Conservation (phyloP, 2,329 filamentous ascomycete genomes). For the Fusarium avenaceum region DNA sequence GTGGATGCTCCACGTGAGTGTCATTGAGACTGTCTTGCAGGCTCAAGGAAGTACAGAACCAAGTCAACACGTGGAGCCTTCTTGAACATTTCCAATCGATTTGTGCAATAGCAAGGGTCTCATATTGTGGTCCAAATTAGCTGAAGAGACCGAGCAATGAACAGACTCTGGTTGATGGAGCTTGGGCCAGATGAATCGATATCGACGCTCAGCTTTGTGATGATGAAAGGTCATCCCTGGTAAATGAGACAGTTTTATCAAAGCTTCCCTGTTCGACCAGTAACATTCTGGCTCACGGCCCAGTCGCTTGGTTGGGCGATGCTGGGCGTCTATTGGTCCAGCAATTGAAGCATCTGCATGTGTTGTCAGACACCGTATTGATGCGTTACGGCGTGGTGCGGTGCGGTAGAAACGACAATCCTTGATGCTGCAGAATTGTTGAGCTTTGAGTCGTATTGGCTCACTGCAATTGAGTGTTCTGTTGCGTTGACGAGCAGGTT, state of each 20-base stretch:
- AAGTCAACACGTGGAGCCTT: conserved; percentile 50
- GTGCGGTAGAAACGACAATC: conserved; percentile 34
- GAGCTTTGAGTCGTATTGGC: conserved; percentile 25
- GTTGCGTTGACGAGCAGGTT: conserved; percentile 37
- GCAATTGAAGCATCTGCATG: conserved; percentile 37
- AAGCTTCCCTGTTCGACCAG: conserved; percentile 34
- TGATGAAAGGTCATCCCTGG: not conserved
- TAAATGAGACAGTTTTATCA: conserved; percentile 18
- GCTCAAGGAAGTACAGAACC: conserved; percentile 43
- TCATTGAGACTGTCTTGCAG: conserved; percentile 45
- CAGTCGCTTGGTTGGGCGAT: conserved; percentile 44
- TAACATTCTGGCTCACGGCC: conserved; percentile 34
- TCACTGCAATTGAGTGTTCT: conserved; percentile 22
- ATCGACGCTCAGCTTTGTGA: conserved; percentile 24
- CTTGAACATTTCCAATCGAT: conserved; percentile 45
- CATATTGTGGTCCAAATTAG: conserved; percentile 25
- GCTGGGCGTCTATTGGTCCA: conserved; percentile 35
- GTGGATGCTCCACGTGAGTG: conserved; percentile 52
- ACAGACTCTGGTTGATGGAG: conserved; percentile 3
- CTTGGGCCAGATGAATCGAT: conserved; percentile 8
- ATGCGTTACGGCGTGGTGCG: conserved; percentile 39
- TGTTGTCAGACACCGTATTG: conserved; percentile 45
- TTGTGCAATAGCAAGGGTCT: conserved; percentile 44
- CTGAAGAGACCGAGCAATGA: conserved; percentile 14
- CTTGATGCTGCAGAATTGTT: conserved; percentile 7